A percentile compares a stretch with the other conserved stretches of the same genome.
Conservation (phyloP, 2,329 filamentous ascomycete species). For the Diaporthe sp. region DNA sequence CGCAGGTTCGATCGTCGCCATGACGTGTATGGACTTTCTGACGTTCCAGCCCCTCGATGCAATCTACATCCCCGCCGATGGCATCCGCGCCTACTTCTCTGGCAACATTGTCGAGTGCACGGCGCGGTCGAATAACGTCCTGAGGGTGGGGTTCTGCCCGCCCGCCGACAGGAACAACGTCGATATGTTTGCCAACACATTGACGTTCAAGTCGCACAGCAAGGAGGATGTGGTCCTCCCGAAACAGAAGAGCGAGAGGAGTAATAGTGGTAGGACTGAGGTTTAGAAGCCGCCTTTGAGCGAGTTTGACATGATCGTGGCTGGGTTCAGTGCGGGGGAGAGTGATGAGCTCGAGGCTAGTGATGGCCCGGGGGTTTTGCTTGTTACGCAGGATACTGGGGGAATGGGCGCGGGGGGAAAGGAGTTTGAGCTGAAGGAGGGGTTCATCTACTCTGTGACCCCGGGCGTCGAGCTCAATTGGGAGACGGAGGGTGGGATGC, state of each 20-base stretch:
- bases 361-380: conserved; percentile 70
- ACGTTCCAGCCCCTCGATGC: conserved; percentile 72
- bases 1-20: conserved; percentile 74
- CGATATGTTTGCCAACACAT: conserved; percentile 69
- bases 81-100: conserved; percentile 78
- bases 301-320: conserved; percentile 77
- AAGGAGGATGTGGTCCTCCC: conserved; percentile 66
- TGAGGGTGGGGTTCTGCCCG: conserved; percentile 81
- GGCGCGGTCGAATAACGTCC: conserved; percentile 79
- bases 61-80: conserved; percentile 78
- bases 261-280: conserved; percentile 68
- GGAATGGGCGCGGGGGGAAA: conserved; percentile 64
- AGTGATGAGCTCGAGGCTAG: conserved; percentile 66
- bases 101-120: conserved; percentile 85
- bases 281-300: conserved; percentile 75
- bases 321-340: conserved; percentile 65
- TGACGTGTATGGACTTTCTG: conserved; percentile 81
- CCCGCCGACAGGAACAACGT: conserved; percentile 70
- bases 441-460: conserved; percentile 75
- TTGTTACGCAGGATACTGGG: conserved; percentile 70
- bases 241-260: conserved; percentile 58
- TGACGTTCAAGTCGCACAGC: conserved; percentile 73
- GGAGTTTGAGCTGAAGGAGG: conserved; percentile 66
- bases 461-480: conserved; percentile 54
- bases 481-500: conserved; percentile 46